Percentiles rank a stretch among this genome's conserved stretches.
Conservation (phyloP, 2,329 filamentous ascomycete species). For the Ophiocordyceps camponoti-floridani region DNA sequence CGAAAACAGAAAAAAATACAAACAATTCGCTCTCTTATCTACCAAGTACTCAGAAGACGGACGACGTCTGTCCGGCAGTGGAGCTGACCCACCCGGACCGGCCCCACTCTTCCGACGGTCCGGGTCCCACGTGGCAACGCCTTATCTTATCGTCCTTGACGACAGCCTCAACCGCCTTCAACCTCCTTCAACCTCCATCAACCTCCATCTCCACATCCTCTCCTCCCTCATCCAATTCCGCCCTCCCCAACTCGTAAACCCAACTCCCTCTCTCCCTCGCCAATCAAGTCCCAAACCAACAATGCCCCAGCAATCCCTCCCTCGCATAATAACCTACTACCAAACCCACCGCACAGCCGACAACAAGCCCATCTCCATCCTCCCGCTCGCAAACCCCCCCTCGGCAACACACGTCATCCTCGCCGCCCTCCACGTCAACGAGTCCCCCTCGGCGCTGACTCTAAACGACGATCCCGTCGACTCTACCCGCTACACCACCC, state of each 20-base stretch:
- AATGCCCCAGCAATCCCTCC: conserved; percentile 9
- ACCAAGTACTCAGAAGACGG: too few species aligned
- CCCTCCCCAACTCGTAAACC: not conserved
- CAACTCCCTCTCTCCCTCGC: not conserved
- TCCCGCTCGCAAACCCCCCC: conserved; percentile 31
- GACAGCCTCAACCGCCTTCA: not conserved
- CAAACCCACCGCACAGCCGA: conserved; percentile 28
- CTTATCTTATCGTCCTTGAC: too few species aligned
- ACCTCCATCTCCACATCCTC: not conserved
- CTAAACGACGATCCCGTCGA: conserved; percentile 65
- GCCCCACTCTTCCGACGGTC: too few species aligned
- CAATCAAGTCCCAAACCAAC: conserved; percentile 2
- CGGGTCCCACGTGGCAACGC: too few species aligned
- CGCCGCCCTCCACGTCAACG: conserved; percentile 72
- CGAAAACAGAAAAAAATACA: too few species aligned
- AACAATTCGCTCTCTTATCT: too few species aligned
- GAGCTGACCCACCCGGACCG: too few species aligned
- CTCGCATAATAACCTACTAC: conserved; percentile 32
- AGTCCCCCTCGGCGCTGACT: conserved; percentile 44
- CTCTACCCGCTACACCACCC: conserved; percentile 45
- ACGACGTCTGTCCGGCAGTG: too few species aligned
- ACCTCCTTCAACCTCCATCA: not conserved
- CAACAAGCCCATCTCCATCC: conserved; percentile 29
- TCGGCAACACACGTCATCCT: conserved; percentile 65
- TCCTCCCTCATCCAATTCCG: conserved; percentile 7